Percentiles rank a stretch among this genome's conserved stretches.
Evolutionary conservation across 768 basidiomycete genomes (phyloP).

Genomic region (Mycena alexandri): DNA sequence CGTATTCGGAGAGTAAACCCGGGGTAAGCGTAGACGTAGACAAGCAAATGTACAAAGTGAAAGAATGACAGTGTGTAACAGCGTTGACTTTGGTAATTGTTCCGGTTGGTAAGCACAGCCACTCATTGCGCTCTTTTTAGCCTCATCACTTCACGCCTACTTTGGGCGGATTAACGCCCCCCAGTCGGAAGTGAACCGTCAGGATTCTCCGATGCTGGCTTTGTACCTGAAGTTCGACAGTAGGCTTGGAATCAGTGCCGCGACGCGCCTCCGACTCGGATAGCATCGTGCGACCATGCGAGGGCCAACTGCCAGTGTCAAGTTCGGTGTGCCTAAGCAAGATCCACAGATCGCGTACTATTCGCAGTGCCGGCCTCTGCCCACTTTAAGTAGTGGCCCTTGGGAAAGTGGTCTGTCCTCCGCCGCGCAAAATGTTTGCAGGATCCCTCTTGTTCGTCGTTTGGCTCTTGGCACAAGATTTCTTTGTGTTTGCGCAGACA

Average conservation of each 20-base stretch:
- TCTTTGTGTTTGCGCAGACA: constrained; percentile 46
- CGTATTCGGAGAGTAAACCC: constrained; percentile 49
- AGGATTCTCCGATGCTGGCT: constrained; percentile 12
- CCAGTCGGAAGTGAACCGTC: constrained; percentile 1
- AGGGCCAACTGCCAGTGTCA: constrained; percentile 39
- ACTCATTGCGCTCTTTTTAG: background rate
- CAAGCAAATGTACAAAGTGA: background rate
- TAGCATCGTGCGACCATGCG: constrained; percentile 25
- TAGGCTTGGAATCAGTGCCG: constrained; percentile 14
- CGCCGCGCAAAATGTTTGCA: constrained; percentile 24
- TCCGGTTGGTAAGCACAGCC: too few species aligned
- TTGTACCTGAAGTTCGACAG: constrained; percentile 28
- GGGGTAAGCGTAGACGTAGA: constrained; percentile 9
- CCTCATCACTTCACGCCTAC: background rate
- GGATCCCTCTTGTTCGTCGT: constrained; percentile 33
- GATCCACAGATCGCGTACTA: constrained; percentile 15
- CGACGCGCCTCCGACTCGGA: constrained; percentile 23
- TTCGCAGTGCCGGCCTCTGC: constrained; percentile 12
- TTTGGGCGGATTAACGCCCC: constrained; percentile 12
- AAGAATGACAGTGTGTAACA: background rate
- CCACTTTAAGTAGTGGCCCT: constrained; percentile 17
- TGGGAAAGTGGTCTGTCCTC: background rate
- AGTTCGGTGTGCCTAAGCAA: constrained; percentile 26
- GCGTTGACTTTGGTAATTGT: constrained; percentile 13
- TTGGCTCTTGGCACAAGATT: constrained; percentile 36